These are phyloP conservation scores for Colletotrichum eleusines DNA, from an alignment of 2,329 filamentous ascomycete genomes.

Conservation along the genomic window DNA sequence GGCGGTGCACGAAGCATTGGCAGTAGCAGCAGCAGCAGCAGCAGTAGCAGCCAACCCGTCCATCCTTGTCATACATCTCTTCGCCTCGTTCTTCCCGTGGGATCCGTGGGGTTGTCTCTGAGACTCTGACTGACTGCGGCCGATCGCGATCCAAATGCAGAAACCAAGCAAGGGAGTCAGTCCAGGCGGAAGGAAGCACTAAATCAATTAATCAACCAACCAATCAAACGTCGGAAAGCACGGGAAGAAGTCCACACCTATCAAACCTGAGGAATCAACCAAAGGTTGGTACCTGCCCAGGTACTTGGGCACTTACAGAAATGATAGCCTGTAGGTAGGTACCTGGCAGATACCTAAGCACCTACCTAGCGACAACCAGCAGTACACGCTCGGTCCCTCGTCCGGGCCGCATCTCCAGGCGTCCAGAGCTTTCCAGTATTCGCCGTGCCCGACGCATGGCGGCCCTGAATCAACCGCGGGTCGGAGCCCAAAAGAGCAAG, in stretches of 20 bases:
- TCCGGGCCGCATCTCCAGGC: not conserved
- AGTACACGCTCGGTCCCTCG: not conserved
- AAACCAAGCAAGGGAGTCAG: not conserved
- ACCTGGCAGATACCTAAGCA: too few species aligned
- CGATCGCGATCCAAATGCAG: slow-evolving; percentile 31
- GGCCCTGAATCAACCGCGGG: slow-evolving; percentile 6
- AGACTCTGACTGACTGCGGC: slow-evolving; percentile 19
- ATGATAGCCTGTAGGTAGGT: too few species aligned
- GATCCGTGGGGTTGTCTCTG: slow-evolving; percentile 5
- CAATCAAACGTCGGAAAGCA: not conserved
- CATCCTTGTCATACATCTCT: not conserved
- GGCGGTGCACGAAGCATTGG: slow-evolving; percentile 26
- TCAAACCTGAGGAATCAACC: slow-evolving; percentile 2
- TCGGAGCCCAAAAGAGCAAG: slow-evolving; percentile 24
- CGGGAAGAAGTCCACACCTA: slow-evolving; percentile 19
- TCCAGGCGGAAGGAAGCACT: not conserved
- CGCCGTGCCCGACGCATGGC: slow-evolving; percentile 10
- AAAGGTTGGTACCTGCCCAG: not conserved
- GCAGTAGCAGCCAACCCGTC: too few species aligned
- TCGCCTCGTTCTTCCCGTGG: not conserved
- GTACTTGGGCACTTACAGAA: not conserved
- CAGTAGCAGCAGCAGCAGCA: too few species aligned
- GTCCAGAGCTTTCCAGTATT: slow-evolving; percentile 1
- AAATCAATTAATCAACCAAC: not conserved
- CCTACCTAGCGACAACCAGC: too few species aligned